Evolutionary conservation across 2,329 filamentous ascomycete species (phyloP).

Genomic region (Zymoseptoria ardabiliae): DNA sequence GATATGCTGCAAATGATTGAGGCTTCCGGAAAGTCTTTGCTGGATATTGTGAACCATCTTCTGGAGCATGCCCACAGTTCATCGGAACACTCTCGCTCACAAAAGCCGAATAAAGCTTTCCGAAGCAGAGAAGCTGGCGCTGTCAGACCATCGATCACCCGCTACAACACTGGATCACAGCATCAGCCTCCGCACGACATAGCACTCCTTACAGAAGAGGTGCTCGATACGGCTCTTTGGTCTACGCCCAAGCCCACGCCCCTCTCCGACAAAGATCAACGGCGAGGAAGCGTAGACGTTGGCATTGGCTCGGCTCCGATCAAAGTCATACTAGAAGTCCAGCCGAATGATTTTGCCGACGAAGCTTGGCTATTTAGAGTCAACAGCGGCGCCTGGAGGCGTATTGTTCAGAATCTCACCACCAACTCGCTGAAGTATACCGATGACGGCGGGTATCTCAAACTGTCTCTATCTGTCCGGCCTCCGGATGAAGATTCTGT

Average conservation of each 20-base stretch:
- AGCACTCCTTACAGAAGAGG: constrained; percentile 6
- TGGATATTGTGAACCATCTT: constrained; percentile 40
- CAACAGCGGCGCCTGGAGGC: constrained; percentile 39
- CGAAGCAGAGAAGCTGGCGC: background rate
- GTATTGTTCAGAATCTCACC: constrained; percentile 42
- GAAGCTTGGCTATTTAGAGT: constrained; percentile 35
- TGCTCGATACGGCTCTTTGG: constrained; percentile 6
- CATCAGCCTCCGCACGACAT: constrained; percentile 3
- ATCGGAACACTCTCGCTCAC: background rate
- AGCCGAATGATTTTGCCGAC: constrained; percentile 20
- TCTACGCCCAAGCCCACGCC: constrained; percentile 2
- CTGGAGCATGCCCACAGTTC: constrained; percentile 27
- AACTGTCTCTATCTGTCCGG: background rate
- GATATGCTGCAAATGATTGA: constrained; percentile 43
- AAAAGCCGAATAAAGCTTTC: background rate
- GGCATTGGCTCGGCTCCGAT: constrained; percentile 13
- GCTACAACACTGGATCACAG: background rate
- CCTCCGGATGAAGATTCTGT: background rate
- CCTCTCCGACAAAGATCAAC: background rate
- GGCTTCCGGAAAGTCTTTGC: constrained; percentile 43
- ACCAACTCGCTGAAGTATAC: constrained; percentile 46
- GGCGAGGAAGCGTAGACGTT: background rate
- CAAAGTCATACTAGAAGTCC: constrained; percentile 39
- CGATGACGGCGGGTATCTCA: constrained; percentile 12
- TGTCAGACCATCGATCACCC: background rate